Evolutionary conservation across 192 early-diverging fungal genomes (phyloP).

Genomic region (Phlyctochytrium planicorne): DNA sequence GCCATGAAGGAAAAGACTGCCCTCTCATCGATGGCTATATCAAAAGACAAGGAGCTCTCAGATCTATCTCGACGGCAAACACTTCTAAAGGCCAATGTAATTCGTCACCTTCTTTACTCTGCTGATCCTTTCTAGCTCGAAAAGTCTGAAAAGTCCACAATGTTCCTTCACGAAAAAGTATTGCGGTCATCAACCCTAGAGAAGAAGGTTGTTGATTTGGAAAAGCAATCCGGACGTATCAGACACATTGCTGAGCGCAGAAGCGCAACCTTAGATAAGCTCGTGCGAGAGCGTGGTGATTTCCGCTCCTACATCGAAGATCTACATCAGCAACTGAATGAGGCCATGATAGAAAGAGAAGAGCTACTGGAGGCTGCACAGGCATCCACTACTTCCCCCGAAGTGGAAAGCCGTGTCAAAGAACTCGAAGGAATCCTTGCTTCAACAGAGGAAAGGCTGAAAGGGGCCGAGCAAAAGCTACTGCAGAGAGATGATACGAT

Average conservation of each 20-base stretch:
- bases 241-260: constrained; percentile 11
- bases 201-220: constrained; percentile 18
- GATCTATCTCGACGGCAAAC: constrained; percentile 12
- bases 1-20: constrained; percentile 13
- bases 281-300: constrained; percentile 15
- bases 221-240: constrained; percentile 16
- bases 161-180: constrained; percentile 12
- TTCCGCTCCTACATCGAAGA: constrained; percentile 6
- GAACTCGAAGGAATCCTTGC: no score
- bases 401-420: no score
- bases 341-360: constrained; percentile 2
- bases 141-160: constrained; percentile 20
- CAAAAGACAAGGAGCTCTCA: constrained; percentile 21
- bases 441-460: no score
- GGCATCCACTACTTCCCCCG: no score
- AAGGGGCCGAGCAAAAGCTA: no score
- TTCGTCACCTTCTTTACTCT: background rate
- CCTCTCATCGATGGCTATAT: constrained; percentile 6
- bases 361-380: background rate
- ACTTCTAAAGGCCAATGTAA: constrained; percentile 15
- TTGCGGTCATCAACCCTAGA: constrained; percentile 6
- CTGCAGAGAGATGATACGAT: no score
- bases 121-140: constrained; percentile 11
- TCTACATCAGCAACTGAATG: constrained; percentile 4
- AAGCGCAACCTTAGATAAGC: constrained; percentile 21